Evolutionary conservation across 441 rosid species (phyloP).

Genomic region (Erysimum cheiri): DNA sequence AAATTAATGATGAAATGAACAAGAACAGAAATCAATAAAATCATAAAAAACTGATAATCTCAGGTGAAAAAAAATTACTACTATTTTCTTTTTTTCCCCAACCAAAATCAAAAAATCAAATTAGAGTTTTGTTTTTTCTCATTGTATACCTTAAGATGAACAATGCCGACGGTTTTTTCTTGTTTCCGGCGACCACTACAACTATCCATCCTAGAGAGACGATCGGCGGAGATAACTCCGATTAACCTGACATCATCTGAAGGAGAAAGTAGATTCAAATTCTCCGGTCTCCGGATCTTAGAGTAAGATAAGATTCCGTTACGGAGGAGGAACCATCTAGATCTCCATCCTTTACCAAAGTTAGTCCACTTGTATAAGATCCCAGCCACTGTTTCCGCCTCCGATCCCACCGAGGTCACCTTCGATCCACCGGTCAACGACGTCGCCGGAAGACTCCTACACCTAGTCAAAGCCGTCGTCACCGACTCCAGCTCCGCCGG

Average conservation of each 20-base stretch:
- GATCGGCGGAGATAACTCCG: slow-evolving; percentile 70
- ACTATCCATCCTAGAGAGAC: slow-evolving; percentile 64
- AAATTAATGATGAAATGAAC: not conserved
- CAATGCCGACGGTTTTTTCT: slow-evolving; percentile 84
- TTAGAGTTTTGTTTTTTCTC: not conserved
- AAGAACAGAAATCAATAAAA: slow-evolving; percentile 21
- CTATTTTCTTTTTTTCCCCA: slow-evolving; percentile 9
- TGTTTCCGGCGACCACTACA: slow-evolving; percentile 69
- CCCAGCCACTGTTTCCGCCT: slow-evolving; percentile 71
- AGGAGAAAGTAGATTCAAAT: slow-evolving; percentile 55
- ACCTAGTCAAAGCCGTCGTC: slow-evolving; percentile 56
- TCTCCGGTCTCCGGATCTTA: slow-evolving; percentile 77
- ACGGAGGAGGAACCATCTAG: slow-evolving; percentile 88
- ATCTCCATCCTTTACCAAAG: slow-evolving; percentile 98
- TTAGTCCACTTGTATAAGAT: slow-evolving; percentile 95
- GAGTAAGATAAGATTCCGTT: slow-evolving; percentile 86
- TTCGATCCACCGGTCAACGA: slow-evolving; percentile 54
- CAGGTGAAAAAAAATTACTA: slow-evolving; percentile 7
- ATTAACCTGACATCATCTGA: slow-evolving; percentile 74
- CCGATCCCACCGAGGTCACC: slow-evolving; percentile 47
- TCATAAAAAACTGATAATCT: slow-evolving; percentile 17
- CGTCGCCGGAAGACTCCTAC: slow-evolving; percentile 67
- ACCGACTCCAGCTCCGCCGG: slow-evolving; percentile 63
- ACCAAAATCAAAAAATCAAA: slow-evolving; percentile 11
- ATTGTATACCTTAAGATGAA: slow-evolving; percentile 76